phyloP scores from a whole-genome alignment of 2,329 filamentous ascomycete species.

The Diaporthe ampelina region DNA sequence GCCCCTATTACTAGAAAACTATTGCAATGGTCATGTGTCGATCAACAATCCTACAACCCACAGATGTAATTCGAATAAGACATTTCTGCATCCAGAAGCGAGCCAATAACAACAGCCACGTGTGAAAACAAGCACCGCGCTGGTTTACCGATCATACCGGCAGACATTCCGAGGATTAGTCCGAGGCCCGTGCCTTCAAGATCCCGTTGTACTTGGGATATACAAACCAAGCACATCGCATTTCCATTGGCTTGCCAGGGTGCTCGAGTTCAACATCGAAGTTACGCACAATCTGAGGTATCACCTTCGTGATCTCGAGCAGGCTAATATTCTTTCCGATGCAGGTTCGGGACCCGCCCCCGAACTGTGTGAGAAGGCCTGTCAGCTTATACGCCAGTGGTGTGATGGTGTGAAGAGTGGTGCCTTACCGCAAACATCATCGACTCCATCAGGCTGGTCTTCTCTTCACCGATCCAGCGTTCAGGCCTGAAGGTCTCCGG shows the following conservation, averaged over 20 bases:
- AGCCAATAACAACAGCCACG: no score
- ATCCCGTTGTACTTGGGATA: neutral
- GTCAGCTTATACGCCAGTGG: neutral
- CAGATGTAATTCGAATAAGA: neutral
- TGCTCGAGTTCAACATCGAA: neutral
- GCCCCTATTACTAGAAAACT: no score
- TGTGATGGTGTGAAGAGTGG: neutral
- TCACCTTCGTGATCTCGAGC: slow-evolving; percentile 21
- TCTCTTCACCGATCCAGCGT: slow-evolving; percentile 57
- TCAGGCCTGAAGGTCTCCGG: slow-evolving; percentile 69
- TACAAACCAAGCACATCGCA: neutral
- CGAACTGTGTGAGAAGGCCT: slow-evolving; percentile 54
- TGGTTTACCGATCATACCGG: neutral
- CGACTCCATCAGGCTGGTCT: slow-evolving; percentile 41
- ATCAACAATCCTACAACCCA: no score
- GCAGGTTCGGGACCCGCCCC: slow-evolving; percentile 63
- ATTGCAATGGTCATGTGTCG: neutral
- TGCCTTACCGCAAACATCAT: slow-evolving; percentile 22
- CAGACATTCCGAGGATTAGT: neutral
- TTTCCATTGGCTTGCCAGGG: neutral
- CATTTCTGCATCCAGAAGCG: neutral
- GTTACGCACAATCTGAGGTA: neutral
- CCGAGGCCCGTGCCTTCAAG: neutral
- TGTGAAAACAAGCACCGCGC: neutral
- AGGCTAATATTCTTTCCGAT: slow-evolving; percentile 49